phyloP scores from a whole-genome alignment of 2,329 filamentous ascomycete genomes.

The Stachybotrys elegans region DNA sequence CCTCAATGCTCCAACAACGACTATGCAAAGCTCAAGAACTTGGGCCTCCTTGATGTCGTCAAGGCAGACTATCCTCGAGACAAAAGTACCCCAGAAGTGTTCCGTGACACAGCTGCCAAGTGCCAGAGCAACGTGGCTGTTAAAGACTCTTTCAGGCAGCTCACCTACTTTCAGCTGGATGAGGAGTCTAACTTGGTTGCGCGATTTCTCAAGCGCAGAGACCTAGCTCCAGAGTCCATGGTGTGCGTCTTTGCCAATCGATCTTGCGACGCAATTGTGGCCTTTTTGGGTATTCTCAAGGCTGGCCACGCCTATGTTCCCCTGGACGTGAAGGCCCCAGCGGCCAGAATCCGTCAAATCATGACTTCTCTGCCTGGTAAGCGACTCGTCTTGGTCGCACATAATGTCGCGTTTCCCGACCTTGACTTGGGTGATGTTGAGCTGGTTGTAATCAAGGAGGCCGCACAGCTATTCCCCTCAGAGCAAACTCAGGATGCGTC shows the following conservation, averaged over 20 bases:
- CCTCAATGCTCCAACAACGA: neutral
- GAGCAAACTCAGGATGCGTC: neutral
- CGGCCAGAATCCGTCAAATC: conserved; percentile 6
- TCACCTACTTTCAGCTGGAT: conserved; percentile 8
- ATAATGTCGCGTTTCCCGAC: neutral
- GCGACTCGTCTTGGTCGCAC: conserved; percentile 1
- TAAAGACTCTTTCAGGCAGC: conserved; percentile 1
- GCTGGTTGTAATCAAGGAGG: neutral
- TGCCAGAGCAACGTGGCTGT: conserved; percentile 5
- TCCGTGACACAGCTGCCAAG: conserved; percentile 1
- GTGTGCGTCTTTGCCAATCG: conserved; percentile 9
- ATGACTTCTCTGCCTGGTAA: conserved; percentile 5
- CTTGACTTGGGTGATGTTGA: neutral
- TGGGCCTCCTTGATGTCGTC: conserved; percentile 5
- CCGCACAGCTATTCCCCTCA: neutral
- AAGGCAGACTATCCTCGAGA: conserved; percentile 7
- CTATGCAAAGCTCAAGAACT: neutral
- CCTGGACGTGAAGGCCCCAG: conserved; percentile 9
- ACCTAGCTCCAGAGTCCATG: conserved; percentile 5
- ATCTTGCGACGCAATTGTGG: conserved; percentile 8
- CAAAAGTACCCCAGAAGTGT: conserved; percentile 7
- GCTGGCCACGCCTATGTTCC: conserved; percentile 10
- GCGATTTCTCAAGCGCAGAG: neutral
- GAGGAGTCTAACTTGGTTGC: conserved; percentile 4
- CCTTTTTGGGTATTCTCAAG: conserved; percentile 12